Percentiles rank a stretch among this genome's conserved stretches.
Conservation (phyloP, 1,139 yeast species). For the Kodamaea ohmeri region DNA sequence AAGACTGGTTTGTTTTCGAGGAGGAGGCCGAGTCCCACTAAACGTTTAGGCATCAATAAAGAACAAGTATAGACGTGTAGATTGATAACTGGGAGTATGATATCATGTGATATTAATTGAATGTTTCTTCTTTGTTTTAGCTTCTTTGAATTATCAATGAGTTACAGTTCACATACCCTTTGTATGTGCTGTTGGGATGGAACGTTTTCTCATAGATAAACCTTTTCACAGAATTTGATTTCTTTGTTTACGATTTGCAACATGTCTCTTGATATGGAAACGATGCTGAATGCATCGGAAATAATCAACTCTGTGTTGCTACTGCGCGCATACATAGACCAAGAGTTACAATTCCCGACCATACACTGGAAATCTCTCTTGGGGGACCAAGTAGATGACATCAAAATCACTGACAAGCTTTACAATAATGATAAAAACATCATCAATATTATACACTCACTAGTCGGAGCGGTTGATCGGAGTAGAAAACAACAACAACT, state of each 20-base stretch:
- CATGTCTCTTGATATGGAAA: constrained; percentile 26
- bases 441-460: constrained; percentile 42
- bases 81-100: no score
- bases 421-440: constrained; percentile 44
- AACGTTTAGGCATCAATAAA: constrained; percentile 11
- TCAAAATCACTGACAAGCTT: constrained; percentile 28
- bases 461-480: constrained; percentile 40
- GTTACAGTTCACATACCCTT: no score
- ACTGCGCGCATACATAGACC: constrained; percentile 38
- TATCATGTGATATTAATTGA: background rate
- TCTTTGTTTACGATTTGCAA: constrained; percentile 1
- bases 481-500: constrained; percentile 34
- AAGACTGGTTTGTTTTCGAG: constrained; percentile 83
- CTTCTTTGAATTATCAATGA: no score
- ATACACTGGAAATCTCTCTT: constrained; percentile 34
- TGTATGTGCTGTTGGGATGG: no score
- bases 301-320: constrained; percentile 37
- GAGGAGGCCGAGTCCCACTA: constrained; percentile 72
- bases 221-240: background rate
- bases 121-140: no score
- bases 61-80: background rate
- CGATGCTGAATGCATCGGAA: constrained; percentile 38
- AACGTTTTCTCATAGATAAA: no score
- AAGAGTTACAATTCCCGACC: constrained; percentile 33
- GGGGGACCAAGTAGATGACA: constrained; percentile 13